A percentile compares a stretch with the other conserved stretches of the same genome.
Conservation (phyloP, 228 moss, liverwort and hornwort genomes). For the Sphagnum fallax region DNA sequence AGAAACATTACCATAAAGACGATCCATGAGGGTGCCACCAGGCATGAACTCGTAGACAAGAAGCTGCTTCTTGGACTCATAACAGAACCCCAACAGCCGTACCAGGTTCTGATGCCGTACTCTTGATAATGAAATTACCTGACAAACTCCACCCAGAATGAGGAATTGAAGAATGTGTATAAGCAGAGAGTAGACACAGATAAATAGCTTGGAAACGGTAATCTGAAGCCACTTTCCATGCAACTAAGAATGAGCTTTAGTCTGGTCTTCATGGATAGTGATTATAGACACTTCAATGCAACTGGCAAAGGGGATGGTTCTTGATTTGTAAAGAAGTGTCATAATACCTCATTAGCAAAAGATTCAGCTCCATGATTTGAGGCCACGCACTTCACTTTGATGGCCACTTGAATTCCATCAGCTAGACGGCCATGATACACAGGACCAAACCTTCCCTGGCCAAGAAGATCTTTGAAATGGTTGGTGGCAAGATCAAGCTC, state of each 20-base stretch:
- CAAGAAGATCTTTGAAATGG: conserved; percentile 49
- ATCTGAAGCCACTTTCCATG: background rate
- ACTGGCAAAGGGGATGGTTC: background rate
- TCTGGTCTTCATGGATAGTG: background rate
- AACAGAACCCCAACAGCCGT: conserved; percentile 56
- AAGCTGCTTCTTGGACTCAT: conserved; percentile 50
- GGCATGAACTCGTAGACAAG: conserved; percentile 80
- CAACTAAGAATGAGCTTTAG: background rate
- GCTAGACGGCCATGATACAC: conserved; percentile 56
- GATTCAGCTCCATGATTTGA: conserved; percentile 46
- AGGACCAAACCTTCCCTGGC: conserved; percentile 55
- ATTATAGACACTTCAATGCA: background rate
- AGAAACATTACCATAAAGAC: conserved; percentile 48
- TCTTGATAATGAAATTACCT: conserved; percentile 59
- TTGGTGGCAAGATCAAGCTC: conserved; percentile 54
- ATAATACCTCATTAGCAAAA: conserved; percentile 61
- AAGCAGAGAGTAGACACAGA: background rate
- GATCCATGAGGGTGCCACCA: conserved; percentile 65
- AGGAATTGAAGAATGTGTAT: background rate
- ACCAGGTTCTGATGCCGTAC: conserved; percentile 65
- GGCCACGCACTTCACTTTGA: conserved; percentile 59
- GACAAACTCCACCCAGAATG: background rate
- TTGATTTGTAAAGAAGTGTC: background rate
- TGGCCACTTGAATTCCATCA: conserved; percentile 56
- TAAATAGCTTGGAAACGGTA: background rate